Evolutionary conservation across 2,329 filamentous ascomycete species (phyloP).

Genomic region (Fusarium multiceps): DNA sequence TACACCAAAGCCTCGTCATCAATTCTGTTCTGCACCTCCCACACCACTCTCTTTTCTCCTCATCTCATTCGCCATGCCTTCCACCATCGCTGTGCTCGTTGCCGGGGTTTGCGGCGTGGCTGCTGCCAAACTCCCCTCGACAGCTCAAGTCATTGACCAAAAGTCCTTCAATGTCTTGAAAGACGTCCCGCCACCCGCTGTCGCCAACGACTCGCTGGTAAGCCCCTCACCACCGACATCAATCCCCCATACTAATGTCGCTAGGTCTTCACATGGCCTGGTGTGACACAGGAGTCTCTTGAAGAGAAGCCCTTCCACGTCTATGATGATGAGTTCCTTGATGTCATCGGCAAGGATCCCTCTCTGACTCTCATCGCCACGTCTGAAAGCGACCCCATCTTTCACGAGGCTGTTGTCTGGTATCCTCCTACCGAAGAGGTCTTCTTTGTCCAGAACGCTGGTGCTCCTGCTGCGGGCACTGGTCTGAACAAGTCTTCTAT

Average conservation of each 20-base stretch:
- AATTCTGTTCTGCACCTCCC: background rate
- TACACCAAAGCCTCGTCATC: constrained; percentile 3
- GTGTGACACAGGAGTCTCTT: constrained; percentile 39
- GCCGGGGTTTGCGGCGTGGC: constrained; percentile 29
- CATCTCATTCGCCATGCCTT: constrained; percentile 31
- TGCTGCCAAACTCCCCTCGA: constrained; percentile 59
- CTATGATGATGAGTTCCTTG: constrained; percentile 63
- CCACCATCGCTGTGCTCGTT: constrained; percentile 29
- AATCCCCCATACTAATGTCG: background rate
- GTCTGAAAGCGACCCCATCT: constrained; percentile 58
- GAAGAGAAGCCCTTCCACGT: constrained; percentile 41
- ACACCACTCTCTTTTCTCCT: constrained; percentile 6
- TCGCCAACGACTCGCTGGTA: constrained; percentile 36
- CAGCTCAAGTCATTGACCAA: constrained; percentile 40
- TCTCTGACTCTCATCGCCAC: constrained; percentile 62
- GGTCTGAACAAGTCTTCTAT: constrained; percentile 63
- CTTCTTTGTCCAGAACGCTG: constrained; percentile 66
- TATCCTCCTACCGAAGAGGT: constrained; percentile 60
- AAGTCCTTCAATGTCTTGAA: constrained; percentile 39
- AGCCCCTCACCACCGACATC: background rate
- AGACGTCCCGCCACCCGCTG: constrained; percentile 30
- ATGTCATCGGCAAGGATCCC: constrained; percentile 61
- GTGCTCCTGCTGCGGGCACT: constrained; percentile 59
- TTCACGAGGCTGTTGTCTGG: constrained; percentile 68
- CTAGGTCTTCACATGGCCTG: constrained; percentile 37